Evolutionary conservation across 345 rosid species (phyloP), one percentile per base, ranked within the genome.

Genomic region (Melastoma malabathricum): DNA sequence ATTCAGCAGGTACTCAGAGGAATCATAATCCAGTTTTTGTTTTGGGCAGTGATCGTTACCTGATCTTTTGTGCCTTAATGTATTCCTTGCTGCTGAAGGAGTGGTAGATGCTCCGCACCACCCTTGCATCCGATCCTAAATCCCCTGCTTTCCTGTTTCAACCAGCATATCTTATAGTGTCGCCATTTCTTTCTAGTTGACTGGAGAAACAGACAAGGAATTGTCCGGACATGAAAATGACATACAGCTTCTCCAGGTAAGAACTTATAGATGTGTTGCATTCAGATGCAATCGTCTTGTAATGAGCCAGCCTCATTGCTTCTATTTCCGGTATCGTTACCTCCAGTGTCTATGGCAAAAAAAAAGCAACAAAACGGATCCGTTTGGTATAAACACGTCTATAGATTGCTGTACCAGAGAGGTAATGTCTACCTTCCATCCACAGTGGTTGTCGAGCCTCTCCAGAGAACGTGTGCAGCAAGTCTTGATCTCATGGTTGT

Each of bases 221-320:
- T 34, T 2, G 41, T 8, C 10, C 2, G 41, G 12, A 12, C 9
- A 5, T 12, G 18, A 31, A 49, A 19, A 48, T 14, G 27, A 59
- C 83, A 6, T 64, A 79, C 90, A 75, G 10, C 16, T 75, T 79
- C 52, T 72, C 69, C 1, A 75, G 73, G 59, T 75, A 49, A 18
- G 79, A 53, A 50, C 71, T 55, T 27, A 83, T 76, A 0, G 83
- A 60, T 39, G 87, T 52, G 47, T 19, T 76, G 17, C 81, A 72
- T 59, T 83, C 93, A 0, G 87, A 70, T 44, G 77, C 93, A 48
- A 80, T 76, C 6, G 93, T 83, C 48, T 61, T 0, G 46, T 83
- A 83, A 61, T 83, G 93, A 15, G 93, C 93, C n/a, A 83, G 66
- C 9, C 87, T 71, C 93, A 83, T 83, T 18, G 65, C 69, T 59